Percentiles rank a stretch among this genome's conserved stretches.
These are phyloP conservation scores for Wickerhamomyces sydowiorum DNA, from an alignment of 805 yeast species.

Conservation along the genomic window DNA sequence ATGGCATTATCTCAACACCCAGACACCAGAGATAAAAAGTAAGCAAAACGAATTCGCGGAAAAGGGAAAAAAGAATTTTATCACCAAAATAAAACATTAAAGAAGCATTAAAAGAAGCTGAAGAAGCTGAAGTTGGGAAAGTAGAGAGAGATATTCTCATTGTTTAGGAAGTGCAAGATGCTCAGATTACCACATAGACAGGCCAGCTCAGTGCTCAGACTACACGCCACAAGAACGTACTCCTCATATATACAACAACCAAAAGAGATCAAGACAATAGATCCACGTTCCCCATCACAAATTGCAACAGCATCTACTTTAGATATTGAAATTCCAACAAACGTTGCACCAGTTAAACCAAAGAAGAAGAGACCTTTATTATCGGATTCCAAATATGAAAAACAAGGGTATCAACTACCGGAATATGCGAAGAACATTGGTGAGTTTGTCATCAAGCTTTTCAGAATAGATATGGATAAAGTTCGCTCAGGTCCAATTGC, in stretches of 20 bases:
- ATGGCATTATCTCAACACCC: neutral
- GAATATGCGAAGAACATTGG: constrained; percentile 54
- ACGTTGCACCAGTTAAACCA: constrained; percentile 28
- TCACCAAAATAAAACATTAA: too few relatives aligned
- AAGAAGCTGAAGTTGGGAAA: too few relatives aligned
- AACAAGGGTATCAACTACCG: constrained; percentile 34
- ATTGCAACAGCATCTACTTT: constrained; percentile 21
- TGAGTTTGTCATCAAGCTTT: constrained; percentile 51
- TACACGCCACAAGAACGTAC: too few relatives aligned
- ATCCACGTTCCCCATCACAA: constrained; percentile 15
- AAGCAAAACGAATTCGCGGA: too few relatives aligned
- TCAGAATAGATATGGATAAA: constrained; percentile 85
- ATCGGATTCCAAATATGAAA: constrained; percentile 33
- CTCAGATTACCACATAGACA: too few relatives aligned
- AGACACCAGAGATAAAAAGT: neutral
- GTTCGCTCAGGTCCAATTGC: constrained; percentile 93
- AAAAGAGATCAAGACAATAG: constrained; percentile 4
- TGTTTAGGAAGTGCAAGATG: too few relatives aligned
- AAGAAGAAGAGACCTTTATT: constrained; percentile 27
- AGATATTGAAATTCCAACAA: constrained; percentile 18
- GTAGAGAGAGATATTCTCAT: too few relatives aligned
- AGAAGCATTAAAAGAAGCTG: too few relatives aligned
- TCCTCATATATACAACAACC: neutral
- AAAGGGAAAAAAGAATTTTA: too few relatives aligned
- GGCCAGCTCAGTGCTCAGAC: too few relatives aligned